Evolutionary conservation across 257 asterid species (phyloP), one percentile per base, ranked within the genome.

Genomic region (Ligustrum vulgare): DNA sequence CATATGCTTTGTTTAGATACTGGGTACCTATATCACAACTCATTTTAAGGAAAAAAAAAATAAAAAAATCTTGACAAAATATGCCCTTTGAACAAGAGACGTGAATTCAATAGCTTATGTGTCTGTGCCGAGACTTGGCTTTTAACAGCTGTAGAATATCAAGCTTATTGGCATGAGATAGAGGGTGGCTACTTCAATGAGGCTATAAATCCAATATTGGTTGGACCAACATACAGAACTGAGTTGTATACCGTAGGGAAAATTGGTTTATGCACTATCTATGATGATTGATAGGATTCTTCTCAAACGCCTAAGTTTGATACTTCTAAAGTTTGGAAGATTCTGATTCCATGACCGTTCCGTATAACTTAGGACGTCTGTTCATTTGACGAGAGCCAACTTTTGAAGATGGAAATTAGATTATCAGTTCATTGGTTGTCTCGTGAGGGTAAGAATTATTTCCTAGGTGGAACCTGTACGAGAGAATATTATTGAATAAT

Each of bases 131-230:
- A 39, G 56, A 8, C 11, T 60, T 60, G 16, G 32, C 6, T 34
- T 66, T n/a, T 72, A 4, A 39, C 34, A 35, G 32, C 31, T 60
- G 36, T 43, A 9, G 11, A 43, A 28, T 45, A 37, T 25, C 35
- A 41, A n/a, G 35, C 64, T 58, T 67, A 47, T 15, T 34, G 54
- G 37, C 11, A 34, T n/a, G 20, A 79, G 67, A n/a, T 56, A n/a
- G 64, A 34, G 36, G 22, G 16, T 22, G 6, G 49, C 39, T 63
- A 22, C 77, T 47, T 60, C 16, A 18, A 13, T 43, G 20, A 6
- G 49, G 56, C 32, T 69, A n/a, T 54, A 54, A 43, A 35, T 64
- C 33, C 49, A 36, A 47, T 31, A 41, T 18, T 54, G 45, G 37
- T 6, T 77, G 36, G 43, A 71, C 4, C 62, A 43, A 34, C 12